These are phyloP conservation scores for Petunia secreta DNA, from an alignment of 257 asterid species.

Conservation along the genomic window DNA sequence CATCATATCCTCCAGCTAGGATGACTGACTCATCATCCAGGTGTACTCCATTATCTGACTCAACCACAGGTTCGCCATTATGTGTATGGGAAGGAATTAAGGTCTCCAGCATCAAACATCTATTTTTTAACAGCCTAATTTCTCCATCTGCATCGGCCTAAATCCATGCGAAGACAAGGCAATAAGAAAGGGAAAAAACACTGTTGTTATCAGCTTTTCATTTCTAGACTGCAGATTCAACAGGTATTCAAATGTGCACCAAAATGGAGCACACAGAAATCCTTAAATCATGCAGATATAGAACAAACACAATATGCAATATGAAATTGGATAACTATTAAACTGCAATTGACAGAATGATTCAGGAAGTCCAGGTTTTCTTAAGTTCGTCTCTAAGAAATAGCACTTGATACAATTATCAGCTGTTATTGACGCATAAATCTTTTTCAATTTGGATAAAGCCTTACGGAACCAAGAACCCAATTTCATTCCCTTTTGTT, in stretches of 20 bases:
- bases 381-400: neutral
- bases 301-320: neutral
- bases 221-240: neutral
- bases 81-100: constrained; percentile 35
- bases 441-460: neutral
- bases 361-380: neutral
- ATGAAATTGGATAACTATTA: neutral
- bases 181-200: neutral
- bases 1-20: constrained; percentile 83
- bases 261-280: neutral
- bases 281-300: neutral
- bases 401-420: neutral
- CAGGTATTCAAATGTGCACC: neutral
- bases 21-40: constrained; percentile 50
- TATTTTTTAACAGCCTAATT: constrained; percentile 49
- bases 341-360: neutral
- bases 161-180: constrained; percentile 23
- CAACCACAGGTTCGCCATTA: constrained; percentile 32
- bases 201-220: neutral
- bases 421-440: neutral
- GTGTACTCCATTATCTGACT: constrained; percentile 40
- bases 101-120: constrained; percentile 52
- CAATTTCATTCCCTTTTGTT: neutral
- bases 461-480: neutral
- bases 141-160: constrained; percentile 65